Conservation (phyloP, 2,329 filamentous ascomycete species). For the Lachnellula arida region DNA sequence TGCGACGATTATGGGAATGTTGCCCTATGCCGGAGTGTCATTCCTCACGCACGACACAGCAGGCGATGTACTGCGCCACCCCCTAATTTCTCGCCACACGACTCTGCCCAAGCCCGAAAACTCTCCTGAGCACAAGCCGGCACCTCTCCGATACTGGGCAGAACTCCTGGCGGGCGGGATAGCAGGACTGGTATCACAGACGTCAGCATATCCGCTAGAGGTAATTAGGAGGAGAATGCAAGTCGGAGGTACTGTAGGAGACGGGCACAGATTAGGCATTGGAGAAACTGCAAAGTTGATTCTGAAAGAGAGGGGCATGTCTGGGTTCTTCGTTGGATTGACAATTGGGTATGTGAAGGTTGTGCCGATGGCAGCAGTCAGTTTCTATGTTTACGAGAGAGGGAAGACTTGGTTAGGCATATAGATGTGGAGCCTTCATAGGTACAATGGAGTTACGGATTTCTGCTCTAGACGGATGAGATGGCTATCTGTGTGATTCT, state of each 20-base stretch:
- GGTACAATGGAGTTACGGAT: background rate
- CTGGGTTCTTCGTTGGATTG: constrained; percentile 87
- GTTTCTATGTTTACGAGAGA: constrained; percentile 63
- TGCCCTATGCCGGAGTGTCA: constrained; percentile 92
- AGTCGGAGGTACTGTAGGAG: constrained; percentile 88
- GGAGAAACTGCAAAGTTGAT: constrained; percentile 74
- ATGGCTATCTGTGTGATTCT: background rate
- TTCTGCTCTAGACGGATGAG: background rate
- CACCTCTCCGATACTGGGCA: constrained; percentile 76
- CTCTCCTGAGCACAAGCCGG: constrained; percentile 54
- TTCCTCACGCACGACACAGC: constrained; percentile 93
- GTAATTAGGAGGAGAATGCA: constrained; percentile 93
- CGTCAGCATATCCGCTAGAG: constrained; percentile 88
- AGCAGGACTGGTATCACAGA: constrained; percentile 86
- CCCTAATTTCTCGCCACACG: constrained; percentile 64
- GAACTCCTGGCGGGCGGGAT: constrained; percentile 80
- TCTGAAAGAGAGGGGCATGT: constrained; percentile 66
- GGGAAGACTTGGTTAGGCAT: constrained; percentile 62
- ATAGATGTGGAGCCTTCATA: constrained; percentile 34
- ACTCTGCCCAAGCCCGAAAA: constrained; percentile 61
- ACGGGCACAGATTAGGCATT: constrained; percentile 75
- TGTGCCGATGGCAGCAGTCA: constrained; percentile 76
- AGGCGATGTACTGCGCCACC: constrained; percentile 75
- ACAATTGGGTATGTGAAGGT: constrained; percentile 95
- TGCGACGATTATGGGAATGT: constrained; percentile 87